A percentile compares a stretch with the other conserved stretches of the same genome.
phyloP scores from a whole-genome alignment of 2,329 filamentous ascomycete genomes.

The Tolypocladium tundrense region DNA sequence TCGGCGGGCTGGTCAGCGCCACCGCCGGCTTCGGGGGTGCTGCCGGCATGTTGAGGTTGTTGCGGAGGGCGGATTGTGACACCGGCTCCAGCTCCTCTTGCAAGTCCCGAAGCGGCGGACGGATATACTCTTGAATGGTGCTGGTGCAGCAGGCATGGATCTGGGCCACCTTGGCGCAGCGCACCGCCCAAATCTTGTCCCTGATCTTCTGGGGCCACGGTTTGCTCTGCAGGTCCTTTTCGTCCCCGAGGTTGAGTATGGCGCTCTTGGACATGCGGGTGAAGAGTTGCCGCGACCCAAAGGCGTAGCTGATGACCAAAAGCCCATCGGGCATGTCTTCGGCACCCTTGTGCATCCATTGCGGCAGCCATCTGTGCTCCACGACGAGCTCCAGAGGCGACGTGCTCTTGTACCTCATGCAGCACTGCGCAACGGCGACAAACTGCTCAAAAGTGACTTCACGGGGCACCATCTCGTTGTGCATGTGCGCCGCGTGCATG shows the following conservation, averaged over 20 bases:
- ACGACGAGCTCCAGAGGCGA: slow-evolving; percentile 39
- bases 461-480: slow-evolving; percentile 33
- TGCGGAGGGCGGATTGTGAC: slow-evolving; percentile 10
- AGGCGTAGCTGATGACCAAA: slow-evolving; percentile 41
- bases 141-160: slow-evolving; percentile 33
- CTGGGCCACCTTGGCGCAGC: slow-evolving; percentile 40
- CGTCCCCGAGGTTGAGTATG: slow-evolving; percentile 33
- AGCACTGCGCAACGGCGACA: slow-evolving; percentile 40
- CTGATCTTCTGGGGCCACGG: slow-evolving; percentile 36
- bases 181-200: slow-evolving; percentile 37
- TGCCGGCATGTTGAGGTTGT: slow-evolving; percentile 8
- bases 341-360: slow-evolving; percentile 37
- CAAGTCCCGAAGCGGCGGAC: slow-evolving; percentile 12
- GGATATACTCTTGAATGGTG: slow-evolving; percentile 36
- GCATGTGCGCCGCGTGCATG: slow-evolving; percentile 41
- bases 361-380: slow-evolving; percentile 40
- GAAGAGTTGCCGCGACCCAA: slow-evolving; percentile 38
- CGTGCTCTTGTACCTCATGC: slow-evolving; percentile 39
- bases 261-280: slow-evolving; percentile 37
- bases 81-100: slow-evolving; percentile 8
- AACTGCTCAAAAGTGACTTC: slow-evolving; percentile 37
- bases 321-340: slow-evolving; percentile 40
- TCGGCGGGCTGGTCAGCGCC: slow-evolving; percentile 25
- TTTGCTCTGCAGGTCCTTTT: slow-evolving; percentile 30
- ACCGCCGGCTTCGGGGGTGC: slow-evolving; percentile 7